A percentile compares a stretch with the other conserved stretches of the same genome.
These are phyloP conservation scores for Isoetes engelmannii DNA, from an alignment of 83 land plant genomes.

Conservation along the genomic window DNA sequence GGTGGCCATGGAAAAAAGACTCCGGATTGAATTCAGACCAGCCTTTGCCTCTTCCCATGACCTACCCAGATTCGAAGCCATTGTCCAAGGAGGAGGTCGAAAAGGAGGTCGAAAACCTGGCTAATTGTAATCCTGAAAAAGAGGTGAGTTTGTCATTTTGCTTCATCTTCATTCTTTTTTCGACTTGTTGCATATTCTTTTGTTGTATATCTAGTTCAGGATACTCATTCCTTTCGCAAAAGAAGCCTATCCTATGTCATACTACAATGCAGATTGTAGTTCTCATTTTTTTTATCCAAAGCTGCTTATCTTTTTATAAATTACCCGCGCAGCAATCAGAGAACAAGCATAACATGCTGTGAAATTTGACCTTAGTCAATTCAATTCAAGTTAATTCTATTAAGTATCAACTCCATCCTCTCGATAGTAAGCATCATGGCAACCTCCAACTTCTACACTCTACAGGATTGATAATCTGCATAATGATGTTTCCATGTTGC, in stretches of 20 bases:
- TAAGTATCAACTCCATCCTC: too few relatives aligned
- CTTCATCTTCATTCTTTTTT: neutral
- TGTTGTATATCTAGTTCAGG: neutral
- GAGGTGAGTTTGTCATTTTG: constrained; percentile 37
- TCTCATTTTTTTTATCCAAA: neutral
- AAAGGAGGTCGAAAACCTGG: constrained; percentile 29
- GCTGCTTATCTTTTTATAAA: too few relatives aligned
- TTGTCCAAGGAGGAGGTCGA: constrained; percentile 55
- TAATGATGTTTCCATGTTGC: too few relatives aligned
- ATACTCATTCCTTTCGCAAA: neutral
- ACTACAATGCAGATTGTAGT: neutral
- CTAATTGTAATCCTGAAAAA: constrained; percentile 49
- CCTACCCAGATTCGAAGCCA: constrained; percentile 56
- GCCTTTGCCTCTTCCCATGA: constrained; percentile 59
- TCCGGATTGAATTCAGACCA: neutral
- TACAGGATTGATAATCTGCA: too few relatives aligned
- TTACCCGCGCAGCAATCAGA: too few relatives aligned
- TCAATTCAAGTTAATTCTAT: too few relatives aligned
- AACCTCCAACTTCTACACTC: too few relatives aligned
- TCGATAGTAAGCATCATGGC: too few relatives aligned
- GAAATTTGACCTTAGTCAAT: too few relatives aligned
- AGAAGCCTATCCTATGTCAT: neutral
- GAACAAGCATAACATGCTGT: too few relatives aligned
- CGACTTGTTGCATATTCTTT: neutral
- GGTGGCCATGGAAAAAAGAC: constrained; percentile 6